These are phyloP conservation scores for Pulveroboletus sp. DNA, from an alignment of 768 basidiomycete species.

Conservation along the genomic window DNA sequence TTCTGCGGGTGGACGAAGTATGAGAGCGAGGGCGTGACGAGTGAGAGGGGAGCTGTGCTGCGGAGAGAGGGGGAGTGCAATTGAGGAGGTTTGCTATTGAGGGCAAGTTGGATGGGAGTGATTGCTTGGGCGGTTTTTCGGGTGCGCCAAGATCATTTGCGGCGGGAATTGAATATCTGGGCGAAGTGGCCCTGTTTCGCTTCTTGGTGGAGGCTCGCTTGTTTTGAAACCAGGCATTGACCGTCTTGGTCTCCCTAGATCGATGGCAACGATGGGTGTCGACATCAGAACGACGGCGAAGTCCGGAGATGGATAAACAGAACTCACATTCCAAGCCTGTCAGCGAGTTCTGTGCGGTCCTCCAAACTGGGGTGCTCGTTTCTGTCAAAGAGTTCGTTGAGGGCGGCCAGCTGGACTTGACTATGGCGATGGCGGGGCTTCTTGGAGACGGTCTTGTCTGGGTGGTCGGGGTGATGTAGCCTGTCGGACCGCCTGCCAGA, in stretches of 20 bases:
- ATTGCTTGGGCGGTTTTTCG: slow-evolving; percentile 26
- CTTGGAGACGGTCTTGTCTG: slow-evolving; percentile 39
- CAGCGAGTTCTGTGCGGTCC: slow-evolving; percentile 61
- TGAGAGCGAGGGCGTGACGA: slow-evolving; percentile 24
- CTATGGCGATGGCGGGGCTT: slow-evolving; percentile 78
- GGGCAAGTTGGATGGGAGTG: slow-evolving; percentile 28
- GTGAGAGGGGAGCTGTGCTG: slow-evolving; percentile 19
- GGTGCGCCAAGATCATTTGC: slow-evolving; percentile 15
- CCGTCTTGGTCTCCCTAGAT: slow-evolving; percentile 75
- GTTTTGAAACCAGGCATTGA: slow-evolving; percentile 86
- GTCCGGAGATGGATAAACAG: slow-evolving; percentile 16
- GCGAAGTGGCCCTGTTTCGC: slow-evolving; percentile 41
- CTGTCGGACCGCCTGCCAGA: slow-evolving; percentile 19
- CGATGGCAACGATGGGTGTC: slow-evolving; percentile 8
- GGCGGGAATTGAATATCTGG: slow-evolving; percentile 31
- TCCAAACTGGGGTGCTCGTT: slow-evolving; percentile 72
- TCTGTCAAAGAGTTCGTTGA: slow-evolving; percentile 75
- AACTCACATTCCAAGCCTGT: slow-evolving; percentile 71
- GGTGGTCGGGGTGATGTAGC: slow-evolving; percentile 19
- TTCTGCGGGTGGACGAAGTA: slow-evolving; percentile 22
- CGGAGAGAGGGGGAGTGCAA: slow-evolving; percentile 26
- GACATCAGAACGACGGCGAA: slow-evolving; percentile 3
- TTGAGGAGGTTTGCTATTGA: slow-evolving; percentile 40
- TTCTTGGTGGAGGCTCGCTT: slow-evolving; percentile 82
- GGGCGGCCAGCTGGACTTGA: slow-evolving; percentile 63